phyloP scores from a whole-genome alignment of 192 early-diverging fungal species.

The Mortierella antarctica region DNA sequence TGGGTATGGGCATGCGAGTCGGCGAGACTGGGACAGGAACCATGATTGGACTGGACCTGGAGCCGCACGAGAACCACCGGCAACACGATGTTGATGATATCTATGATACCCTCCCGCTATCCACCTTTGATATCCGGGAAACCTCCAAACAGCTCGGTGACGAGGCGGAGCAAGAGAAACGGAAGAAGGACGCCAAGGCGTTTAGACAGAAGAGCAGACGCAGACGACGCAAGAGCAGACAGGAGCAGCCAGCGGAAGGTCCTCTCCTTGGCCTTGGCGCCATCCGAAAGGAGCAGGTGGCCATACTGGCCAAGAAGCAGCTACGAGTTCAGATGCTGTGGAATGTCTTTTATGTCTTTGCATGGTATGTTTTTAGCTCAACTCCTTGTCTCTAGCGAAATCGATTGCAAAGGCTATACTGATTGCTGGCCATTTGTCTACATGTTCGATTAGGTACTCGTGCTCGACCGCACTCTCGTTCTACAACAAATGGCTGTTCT shows the following conservation, averaged over 20 bases:
- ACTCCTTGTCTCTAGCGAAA: too few relatives aligned
- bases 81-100: not conserved
- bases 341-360: conserved; percentile 56
- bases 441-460: conserved; percentile 50
- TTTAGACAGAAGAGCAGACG: not conserved
- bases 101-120: conserved; percentile 38
- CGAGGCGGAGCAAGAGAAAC: not conserved
- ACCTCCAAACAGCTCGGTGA: not conserved
- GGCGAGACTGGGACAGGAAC: conserved; percentile 51
- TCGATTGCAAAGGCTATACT: too few relatives aligned
- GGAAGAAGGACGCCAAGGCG: not conserved
- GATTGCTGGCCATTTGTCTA: conserved; percentile 27
- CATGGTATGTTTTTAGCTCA: conserved; percentile 53
- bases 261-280: conserved; percentile 17
- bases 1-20: conserved; percentile 52
- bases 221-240: not conserved
- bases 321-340: conserved; percentile 38
- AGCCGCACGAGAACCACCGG: conserved; percentile 5
- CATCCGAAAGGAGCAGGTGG: conserved; percentile 16
- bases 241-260: not conserved
- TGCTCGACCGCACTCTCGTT: conserved; percentile 77
- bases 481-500: conserved; percentile 97
- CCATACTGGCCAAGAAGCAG: conserved; percentile 30
- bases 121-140: conserved; percentile 12
- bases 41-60: conserved; percentile 38